Base-by-base conservation (phyloP, 1,284 basidiomycete species). In the Apiotrichum mycotoxinovorans region DNA sequence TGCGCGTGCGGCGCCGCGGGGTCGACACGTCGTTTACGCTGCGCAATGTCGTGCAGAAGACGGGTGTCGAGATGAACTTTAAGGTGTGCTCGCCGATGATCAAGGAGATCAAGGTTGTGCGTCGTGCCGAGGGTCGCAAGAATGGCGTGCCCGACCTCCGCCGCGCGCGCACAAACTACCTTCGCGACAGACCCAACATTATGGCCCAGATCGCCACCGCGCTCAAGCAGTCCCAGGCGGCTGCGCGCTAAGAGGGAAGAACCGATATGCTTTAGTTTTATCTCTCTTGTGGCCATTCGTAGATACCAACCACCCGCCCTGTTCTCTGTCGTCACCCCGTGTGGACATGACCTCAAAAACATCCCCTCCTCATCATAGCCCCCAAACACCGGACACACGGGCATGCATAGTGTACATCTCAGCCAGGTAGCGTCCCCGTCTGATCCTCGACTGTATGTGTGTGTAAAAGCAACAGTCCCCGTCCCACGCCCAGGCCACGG, bases 1-100 rank as follows among this genome's bases (percentile, higher is more conserved):
- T 94, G 69, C 83, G 84, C 44, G 83, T 92, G 60, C 83, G 88
- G 51, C 82, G 90, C 58, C 83, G 88, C 44, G 92, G 92, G 0
- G 81, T 84, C 27, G 88, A 90, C 77, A 91, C 90, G 25, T 86
- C 84, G 35, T 89, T 96, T 71, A 80, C 85, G 49, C 76, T 96
- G 50, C 83, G 93, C 61, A 96, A 95, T 77, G 83, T 95, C 65
- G 83, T 96, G 57, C 88, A 91, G 67, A 83, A 89, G 64, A 89
- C 87, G 12, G 92, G 91, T 18, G 87, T 94, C 37, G 92, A 96
- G 80, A 87, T 91, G 86, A 87, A 87, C 69, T 89, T 90, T 78
- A 91, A 87, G 71, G 84, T 87, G 60, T 85, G 84, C 71, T 88
- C 86, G 51, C 92, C 93, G 30, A 83, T 89, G 72, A 73, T 96